A percentile compares a stretch with the other conserved stretches of the same genome.
These are phyloP conservation scores for Solioccasus polychromus DNA, from an alignment of 768 basidiomycete species.

Conservation along the genomic window DNA sequence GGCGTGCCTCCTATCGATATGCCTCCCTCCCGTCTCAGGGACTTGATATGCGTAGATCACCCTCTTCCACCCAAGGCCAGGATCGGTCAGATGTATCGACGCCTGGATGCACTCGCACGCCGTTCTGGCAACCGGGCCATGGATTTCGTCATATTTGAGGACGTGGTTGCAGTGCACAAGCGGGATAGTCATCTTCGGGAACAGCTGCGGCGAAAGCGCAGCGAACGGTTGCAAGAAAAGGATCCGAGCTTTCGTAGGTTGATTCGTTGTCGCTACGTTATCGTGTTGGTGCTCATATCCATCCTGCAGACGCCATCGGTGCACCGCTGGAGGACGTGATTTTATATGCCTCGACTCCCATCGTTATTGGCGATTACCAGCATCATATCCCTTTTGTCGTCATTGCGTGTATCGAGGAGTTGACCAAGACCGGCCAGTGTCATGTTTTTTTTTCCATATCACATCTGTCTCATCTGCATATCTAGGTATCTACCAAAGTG, in stretches of 20 bases:
- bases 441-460: neutral
- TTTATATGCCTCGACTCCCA: slow-evolving; percentile 30
- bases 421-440: slow-evolving; percentile 41
- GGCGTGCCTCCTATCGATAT: neutral
- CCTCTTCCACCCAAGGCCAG: slow-evolving; percentile 18
- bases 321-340: slow-evolving; percentile 34
- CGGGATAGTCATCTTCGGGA: slow-evolving; percentile 23
- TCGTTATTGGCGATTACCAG: slow-evolving; percentile 35
- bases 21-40: neutral
- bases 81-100: slow-evolving; percentile 22
- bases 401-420: slow-evolving; percentile 43
- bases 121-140: slow-evolving; percentile 21
- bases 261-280: neutral
- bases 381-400: slow-evolving; percentile 40
- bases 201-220: slow-evolving; percentile 19
- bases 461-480: neutral
- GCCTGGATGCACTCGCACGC: slow-evolving; percentile 24
- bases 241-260: slow-evolving; percentile 28
- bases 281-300: neutral
- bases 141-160: slow-evolving; percentile 27
- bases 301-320: slow-evolving; percentile 34
- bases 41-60: neutral
- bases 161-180: slow-evolving; percentile 16
- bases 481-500: slow-evolving; percentile 42
- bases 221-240: slow-evolving; percentile 16